Percentiles rank a stretch among this genome's conserved stretches.
Conservation (phyloP, 495 filamentous ascomycete species). For the Neurospora sublineolata region DNA sequence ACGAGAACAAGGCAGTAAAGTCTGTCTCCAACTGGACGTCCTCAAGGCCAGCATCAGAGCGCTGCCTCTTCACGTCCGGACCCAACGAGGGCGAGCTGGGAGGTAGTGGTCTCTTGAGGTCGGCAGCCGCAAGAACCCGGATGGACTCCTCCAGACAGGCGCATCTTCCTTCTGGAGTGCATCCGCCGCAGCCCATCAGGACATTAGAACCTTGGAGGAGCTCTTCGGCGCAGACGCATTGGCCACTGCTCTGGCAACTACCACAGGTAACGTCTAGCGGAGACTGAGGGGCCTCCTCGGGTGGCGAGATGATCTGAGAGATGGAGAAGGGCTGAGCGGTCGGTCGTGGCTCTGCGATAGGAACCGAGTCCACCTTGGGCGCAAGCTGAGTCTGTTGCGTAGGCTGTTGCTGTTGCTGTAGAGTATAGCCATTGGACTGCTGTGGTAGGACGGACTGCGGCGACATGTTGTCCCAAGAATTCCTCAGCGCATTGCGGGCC, state of each 20-base stretch:
- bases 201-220: slow-evolving; percentile 27
- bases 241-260: slow-evolving; percentile 33
- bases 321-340: slow-evolving; percentile 30
- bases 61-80: slow-evolving; percentile 43
- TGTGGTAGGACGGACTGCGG: background rate
- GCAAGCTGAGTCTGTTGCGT: background rate
- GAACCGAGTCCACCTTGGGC: background rate
- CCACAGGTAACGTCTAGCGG: slow-evolving; percentile 34
- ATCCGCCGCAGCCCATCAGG: slow-evolving; percentile 51
- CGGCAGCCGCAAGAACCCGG: slow-evolving; percentile 7
- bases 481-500: slow-evolving; percentile 12
- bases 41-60: slow-evolving; percentile 17
- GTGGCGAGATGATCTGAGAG: slow-evolving; percentile 37
- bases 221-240: slow-evolving; percentile 43
- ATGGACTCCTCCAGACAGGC: slow-evolving; percentile 63
- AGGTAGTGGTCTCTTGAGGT: slow-evolving; percentile 32
- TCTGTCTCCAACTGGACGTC: slow-evolving; percentile 50
- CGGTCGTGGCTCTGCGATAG: slow-evolving; percentile 19
- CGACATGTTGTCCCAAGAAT: slow-evolving; percentile 11
- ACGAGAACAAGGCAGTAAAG: slow-evolving; percentile 55
- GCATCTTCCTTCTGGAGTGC: slow-evolving; percentile 46
- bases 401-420: slow-evolving; percentile 10
- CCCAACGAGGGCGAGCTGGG: slow-evolving; percentile 31
- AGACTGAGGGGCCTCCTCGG: slow-evolving; percentile 18
- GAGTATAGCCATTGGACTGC: background rate